Percentiles rank a stretch among this genome's conserved stretches.
phyloP scores from a whole-genome alignment of 2,329 filamentous ascomycete species.

The Aspergillus cejpii region DNA sequence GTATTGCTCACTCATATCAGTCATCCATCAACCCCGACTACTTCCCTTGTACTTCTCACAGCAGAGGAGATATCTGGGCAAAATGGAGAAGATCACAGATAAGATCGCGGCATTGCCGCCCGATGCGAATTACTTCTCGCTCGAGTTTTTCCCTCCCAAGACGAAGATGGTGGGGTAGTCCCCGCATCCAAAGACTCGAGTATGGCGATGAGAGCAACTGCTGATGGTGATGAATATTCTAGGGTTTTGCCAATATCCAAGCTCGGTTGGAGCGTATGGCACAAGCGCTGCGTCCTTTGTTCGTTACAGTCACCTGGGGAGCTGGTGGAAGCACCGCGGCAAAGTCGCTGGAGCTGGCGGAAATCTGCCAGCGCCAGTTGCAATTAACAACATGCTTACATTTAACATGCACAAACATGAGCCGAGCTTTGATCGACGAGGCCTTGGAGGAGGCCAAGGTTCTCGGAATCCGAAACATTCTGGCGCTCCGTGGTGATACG shows the following conservation, averaged over 20 bases:
- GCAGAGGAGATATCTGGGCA: constrained; percentile 8
- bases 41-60: constrained; percentile 13
- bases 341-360: constrained; percentile 88
- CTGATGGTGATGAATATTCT: constrained; percentile 21
- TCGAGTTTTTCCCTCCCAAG: constrained; percentile 99
- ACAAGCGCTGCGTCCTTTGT: constrained; percentile 78
- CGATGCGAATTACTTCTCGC: constrained; percentile 79
- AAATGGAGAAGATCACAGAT: constrained; percentile 84
- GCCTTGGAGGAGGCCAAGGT: constrained; percentile 85
- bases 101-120: constrained; percentile 86
- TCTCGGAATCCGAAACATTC: constrained; percentile 85
- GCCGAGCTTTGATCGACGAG: constrained; percentile 72
- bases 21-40: constrained; percentile 14
- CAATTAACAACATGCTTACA: constrained; percentile 92
- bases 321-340: constrained; percentile 85
- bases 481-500: constrained; percentile 85
- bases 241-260: constrained; percentile 87
- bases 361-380: constrained; percentile 87
- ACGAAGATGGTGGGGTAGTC: constrained; percentile 64
- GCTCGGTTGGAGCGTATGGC: constrained; percentile 93
- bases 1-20: constrained; percentile 6
- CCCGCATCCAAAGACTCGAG: constrained; percentile 17
- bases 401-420: constrained; percentile 98
- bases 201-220: constrained; percentile 7
- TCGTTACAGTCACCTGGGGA: constrained; percentile 97